Evolutionary conservation across 208 protist genomes (phyloP).

Genomic region (Crithidia expoeki): DNA sequence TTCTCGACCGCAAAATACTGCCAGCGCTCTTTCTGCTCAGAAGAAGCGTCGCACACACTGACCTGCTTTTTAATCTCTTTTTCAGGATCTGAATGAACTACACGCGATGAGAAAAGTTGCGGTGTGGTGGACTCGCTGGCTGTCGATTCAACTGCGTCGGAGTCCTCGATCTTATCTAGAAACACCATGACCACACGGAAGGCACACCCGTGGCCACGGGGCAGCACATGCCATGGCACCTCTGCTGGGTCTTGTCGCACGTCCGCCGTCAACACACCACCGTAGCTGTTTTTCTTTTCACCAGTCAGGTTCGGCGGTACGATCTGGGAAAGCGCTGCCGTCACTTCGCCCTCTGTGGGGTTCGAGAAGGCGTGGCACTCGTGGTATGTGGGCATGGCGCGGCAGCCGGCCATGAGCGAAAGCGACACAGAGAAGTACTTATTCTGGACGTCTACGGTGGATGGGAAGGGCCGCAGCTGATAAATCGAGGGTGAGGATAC

Average conservation of each 20-base stretch:
- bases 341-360: background rate
- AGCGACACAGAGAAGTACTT: constrained; percentile 20
- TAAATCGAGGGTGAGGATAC: background rate
- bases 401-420: constrained; percentile 4
- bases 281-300: constrained; percentile 16
- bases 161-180: constrained; percentile 17
- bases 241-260: constrained; percentile 27
- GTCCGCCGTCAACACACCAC: constrained; percentile 48
- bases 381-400: too few relatives aligned
- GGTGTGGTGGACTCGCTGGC: background rate
- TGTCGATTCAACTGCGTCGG: background rate
- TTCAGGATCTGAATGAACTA: background rate
- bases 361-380: too few relatives aligned
- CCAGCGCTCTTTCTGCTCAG: constrained; percentile 23
- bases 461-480: constrained; percentile 11
- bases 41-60: background rate
- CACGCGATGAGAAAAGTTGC: background rate
- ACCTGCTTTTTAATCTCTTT: background rate
- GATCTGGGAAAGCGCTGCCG: background rate
- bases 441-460: background rate
- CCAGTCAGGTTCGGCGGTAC: background rate
- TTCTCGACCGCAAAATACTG: constrained; percentile 34
- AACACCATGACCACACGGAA: constrained; percentile 49
- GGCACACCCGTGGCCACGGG: constrained; percentile 21
- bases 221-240: constrained; percentile 58